A percentile compares a stretch with the other conserved stretches of the same genome.
Conservation (phyloP, 202 grass and related monocot species). For the Miscanthus sacchariflorus region DNA sequence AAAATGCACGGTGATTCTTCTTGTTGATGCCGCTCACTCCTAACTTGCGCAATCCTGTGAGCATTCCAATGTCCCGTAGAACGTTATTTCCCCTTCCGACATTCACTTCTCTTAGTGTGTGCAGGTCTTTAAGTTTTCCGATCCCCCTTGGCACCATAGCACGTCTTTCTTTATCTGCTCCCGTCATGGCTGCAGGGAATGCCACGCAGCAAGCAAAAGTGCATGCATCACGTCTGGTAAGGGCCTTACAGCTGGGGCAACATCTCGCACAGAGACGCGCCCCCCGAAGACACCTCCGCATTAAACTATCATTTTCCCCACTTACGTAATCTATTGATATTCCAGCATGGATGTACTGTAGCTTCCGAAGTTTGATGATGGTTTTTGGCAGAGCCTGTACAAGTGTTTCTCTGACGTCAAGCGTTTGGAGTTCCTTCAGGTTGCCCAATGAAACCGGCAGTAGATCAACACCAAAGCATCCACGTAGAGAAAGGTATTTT, state of each 20-base stretch:
- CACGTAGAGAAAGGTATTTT: too few species aligned
- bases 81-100: fast-evolving
- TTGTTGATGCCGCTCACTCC: not conserved
- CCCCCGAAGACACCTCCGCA: fast-evolving
- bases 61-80: not conserved
- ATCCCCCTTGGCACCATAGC: not conserved
- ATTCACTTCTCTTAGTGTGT: not conserved
- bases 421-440: too few species aligned
- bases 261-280: not conserved
- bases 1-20: not conserved
- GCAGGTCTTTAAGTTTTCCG: not conserved
- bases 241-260: not conserved
- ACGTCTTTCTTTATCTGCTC: not conserved
- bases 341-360: constrained; percentile 27
- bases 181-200: not conserved
- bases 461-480: too few species aligned
- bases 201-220: not conserved
- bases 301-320: not conserved
- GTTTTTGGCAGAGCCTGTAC: too few species aligned
- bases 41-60: constrained; percentile 22
- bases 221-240: constrained; percentile 25
- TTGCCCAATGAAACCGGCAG: too few species aligned
- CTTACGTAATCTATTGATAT: not conserved
- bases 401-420: too few species aligned
- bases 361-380: too few species aligned